Evolutionary conservation across 1,284 basidiomycete species (phyloP), one percentile per base, ranked within the genome.

Genomic region (Ustilago nuda): DNA sequence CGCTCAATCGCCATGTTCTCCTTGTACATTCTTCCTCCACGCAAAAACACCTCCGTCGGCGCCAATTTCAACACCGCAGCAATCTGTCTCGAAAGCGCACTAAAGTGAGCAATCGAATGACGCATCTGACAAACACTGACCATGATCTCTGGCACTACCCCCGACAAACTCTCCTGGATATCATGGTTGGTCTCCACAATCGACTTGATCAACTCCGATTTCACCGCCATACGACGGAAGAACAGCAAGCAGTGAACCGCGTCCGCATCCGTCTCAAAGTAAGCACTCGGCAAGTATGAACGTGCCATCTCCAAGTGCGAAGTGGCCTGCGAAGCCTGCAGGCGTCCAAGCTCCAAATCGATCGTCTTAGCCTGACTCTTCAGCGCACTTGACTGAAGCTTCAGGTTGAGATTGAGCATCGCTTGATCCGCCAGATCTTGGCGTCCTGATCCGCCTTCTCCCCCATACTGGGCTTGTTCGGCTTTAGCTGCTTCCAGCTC

Each of bases 1-100:
- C 92, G 93, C 88, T 99, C 96, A 84, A 98, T 91, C 0, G 90
- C 90, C 43, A 98, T 89, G 35, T 79, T 72, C 73, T 99, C 96
- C 8, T 90, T 89, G 77, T 91, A 94, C 33, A 97, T 89, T 35
- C 92, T 90, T 1, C 95, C 96, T 59, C 93, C 78, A 3, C 72
- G 70, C 7, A 85, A 51, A 64, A 85, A 85, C 13, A 80, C 69
- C 43, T 77, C 77, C 13, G 73, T 70, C 1, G 82, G 69, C 15
- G 81, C 82, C 0, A 78, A 69, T 11, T 67, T 61, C n/a, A 85
- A 59, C 45, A 84, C 78, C 7, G 83, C 84, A 5, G 75, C 75
- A 30, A 84, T 82, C 57, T 83, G 83, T 17, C 76, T 57, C n/a
- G 80, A 79, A 7, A 82, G 63, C 5, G 82, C 84, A 7, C 66